Evolutionary conservation across 2,329 filamentous ascomycete genomes (phyloP), one percentile per base, ranked within the genome.

Genomic region (Alternaria panax): DNA sequence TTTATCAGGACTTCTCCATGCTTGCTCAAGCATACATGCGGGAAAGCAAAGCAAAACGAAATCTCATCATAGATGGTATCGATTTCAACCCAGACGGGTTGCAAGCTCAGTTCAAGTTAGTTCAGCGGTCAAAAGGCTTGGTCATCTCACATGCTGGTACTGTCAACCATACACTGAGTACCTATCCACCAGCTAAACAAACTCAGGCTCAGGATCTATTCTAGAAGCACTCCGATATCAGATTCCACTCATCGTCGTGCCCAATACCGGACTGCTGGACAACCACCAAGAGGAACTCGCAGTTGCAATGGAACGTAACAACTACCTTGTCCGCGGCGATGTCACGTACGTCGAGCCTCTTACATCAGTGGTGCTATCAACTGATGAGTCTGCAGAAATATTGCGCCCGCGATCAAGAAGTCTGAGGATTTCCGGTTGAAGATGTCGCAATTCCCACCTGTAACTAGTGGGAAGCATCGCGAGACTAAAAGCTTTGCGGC

Each of bases 241-340:
- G 14, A 82, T 93, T 0, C 89, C 92, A 3, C 81, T 98, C n/a
- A 85, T 99, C 50, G 92, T 97, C 1, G 93, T 99, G 2, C 91
- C 94, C 2, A 99, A 99, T 76, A 85, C 88, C 2, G 82, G 83
- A 7, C 85, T 99, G 0, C 85, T 97, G 69, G 89, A 96, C 72
- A 94, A 99, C 71, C 95, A 99, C 75, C 95, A 99, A 78, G 85
- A 88, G 20, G 92, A 98, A 76, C 85, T 99, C 54, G 94, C 94
- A 0, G 83, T 88, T 50, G 89, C 92, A 66, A 85, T 98, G 57
- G 86, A 90, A 30, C 80, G 83, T 24, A 87, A 92, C 66, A 89
- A 90, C 24, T 96, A 96, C 78, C 87, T 92, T 3, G 83, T 93
- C n/a, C 85, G 89, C 68, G 91, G 90, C 11, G 81, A 84, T 53